A percentile compares a stretch with the other conserved stretches of the same genome.
phyloP scores from a whole-genome alignment of 1,284 basidiomycete species.

The Leccinum pseudoinsigne region DNA sequence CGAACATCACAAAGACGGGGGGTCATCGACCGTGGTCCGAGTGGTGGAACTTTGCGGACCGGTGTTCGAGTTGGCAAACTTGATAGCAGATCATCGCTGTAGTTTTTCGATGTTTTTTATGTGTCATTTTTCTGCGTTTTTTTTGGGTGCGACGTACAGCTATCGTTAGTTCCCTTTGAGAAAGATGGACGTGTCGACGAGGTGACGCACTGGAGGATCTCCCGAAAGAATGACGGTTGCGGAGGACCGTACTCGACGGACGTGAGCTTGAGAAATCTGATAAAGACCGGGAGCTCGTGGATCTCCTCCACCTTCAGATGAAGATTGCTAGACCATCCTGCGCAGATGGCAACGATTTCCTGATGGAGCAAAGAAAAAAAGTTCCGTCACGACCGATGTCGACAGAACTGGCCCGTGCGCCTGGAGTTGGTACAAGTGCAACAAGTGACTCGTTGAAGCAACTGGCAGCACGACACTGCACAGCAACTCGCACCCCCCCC shows the following conservation, averaged over 20 bases:
- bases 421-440: not conserved
- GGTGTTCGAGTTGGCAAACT: slow-evolving; percentile 35
- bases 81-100: slow-evolving; percentile 51
- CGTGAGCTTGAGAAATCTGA: slow-evolving; percentile 38
- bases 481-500: not conserved
- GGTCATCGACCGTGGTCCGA: slow-evolving; percentile 14
- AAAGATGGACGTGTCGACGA: not conserved
- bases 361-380: slow-evolving; percentile 19
- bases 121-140: slow-evolving; percentile 33
- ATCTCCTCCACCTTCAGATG: slow-evolving; percentile 62
- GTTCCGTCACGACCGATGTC: not conserved
- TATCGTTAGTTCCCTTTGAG: not conserved
- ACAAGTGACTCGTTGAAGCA: not conserved
- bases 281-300: slow-evolving; percentile 41
- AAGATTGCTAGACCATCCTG: slow-evolving; percentile 47
- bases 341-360: slow-evolving; percentile 56
- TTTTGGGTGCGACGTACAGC: not conserved
- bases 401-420: not conserved
- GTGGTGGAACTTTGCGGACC: not conserved
- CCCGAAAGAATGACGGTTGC: slow-evolving; percentile 40
- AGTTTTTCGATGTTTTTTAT: slow-evolving; percentile 24
- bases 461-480: not conserved
- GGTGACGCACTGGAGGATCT: slow-evolving; percentile 44
- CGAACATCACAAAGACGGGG: slow-evolving; percentile 55
- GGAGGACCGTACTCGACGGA: slow-evolving; percentile 43